Base-by-base conservation (phyloP, 106 monocot species). In the Acorus calamus region DNA sequence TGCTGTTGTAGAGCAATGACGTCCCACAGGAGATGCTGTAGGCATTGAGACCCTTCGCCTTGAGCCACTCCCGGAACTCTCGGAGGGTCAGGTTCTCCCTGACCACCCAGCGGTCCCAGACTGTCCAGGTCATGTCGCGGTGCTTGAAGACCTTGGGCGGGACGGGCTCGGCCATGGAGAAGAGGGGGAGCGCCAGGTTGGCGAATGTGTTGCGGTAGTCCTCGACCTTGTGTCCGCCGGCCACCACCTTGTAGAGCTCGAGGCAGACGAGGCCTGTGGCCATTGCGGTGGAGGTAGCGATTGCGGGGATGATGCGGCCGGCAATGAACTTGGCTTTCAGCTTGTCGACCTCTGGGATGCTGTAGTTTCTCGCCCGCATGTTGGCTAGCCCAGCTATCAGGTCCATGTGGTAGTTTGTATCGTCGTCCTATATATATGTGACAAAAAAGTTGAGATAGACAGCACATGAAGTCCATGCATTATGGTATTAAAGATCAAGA, bases 341-440 rank as follows among this genome's bases (percentile, higher is more conserved):
- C 76, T 89, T 96, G 61, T 90, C 87, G 4, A 96, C 87, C 61
- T 90, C 94, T 28, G 77, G 82, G 47, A 96, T 96, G 74, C 82
- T 66, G 72, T 96, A 96, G 61, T 96, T 96, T 53, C 94, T 86
- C 2, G 94, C 94, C 47, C 94, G 84, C 94, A 96, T 90, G 66
- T 96, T 96, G 2, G 94, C 94, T 10, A 96, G 77, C 2, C 84
- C 84, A 14, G 90, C 86, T 47, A 96, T 96, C 45, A 96, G 70
- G 47, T 96, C 90, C 82, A 81, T 85, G 53, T 85, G 84, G 52
- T 66, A 78, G 58, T 81, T 85, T 42, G 74, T 74, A 47, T 81
- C 77, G 43, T 85, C 77, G 65, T 80, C 81, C 77, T 77, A 72
- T 28, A 28, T 28, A 28, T 28, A 28, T 28, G 28, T 28, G 28